Evolutionary conservation across 2,329 filamentous ascomycete species (phyloP), one percentile per base, ranked within the genome.

Genomic region (Clonostachys sp.): DNA sequence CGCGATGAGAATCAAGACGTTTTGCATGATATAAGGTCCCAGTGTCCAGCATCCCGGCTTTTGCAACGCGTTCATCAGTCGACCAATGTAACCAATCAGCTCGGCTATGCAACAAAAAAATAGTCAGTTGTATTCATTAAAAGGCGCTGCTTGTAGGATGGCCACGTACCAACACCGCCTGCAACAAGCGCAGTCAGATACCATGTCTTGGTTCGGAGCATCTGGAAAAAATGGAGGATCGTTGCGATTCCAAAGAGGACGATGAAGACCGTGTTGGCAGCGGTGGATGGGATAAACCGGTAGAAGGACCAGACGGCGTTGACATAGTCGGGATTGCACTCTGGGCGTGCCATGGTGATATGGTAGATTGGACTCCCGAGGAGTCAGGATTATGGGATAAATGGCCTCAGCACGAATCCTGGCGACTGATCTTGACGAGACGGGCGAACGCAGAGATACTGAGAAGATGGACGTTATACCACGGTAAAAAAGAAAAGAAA

Each of bases 41-140:
- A 56, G 52, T 14, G 48, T 45, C 30, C 30, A 13, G 45, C 54
- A 24, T 44, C 65, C 44, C 36, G 52, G 47, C 46, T 55, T 34
- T 45, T 51, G n/a, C 47, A 59, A 14, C n/a, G 42, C 42, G n/a
- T 44, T 44, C 7, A 53, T 49, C 8, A 50, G 51, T 20, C 63
- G 59, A 9, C 52, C 58, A n/a, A 54, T 53, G 45, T 65, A 68
- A 10, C 65, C 66, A 6, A 68, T 56, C 2, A 65, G 53, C 47
- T 71, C 42, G 16, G 24, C 42, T 34, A 36, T 10, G 24, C 24
- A 10, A 20, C 12, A n/a, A 3, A n/a, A n/a, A 16, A 9, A 13
- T 4, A 7, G n/a, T 34, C 4, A 39, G 36, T 39, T 3, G 14
- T n/a, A 39, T 39, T n/a, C 14, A 18, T 39, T 1, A 39, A 14